Percentiles rank a stretch among this genome's conserved stretches.
phyloP scores from a whole-genome alignment of 2,329 filamentous ascomycete species.

The Septoria petroselini region DNA sequence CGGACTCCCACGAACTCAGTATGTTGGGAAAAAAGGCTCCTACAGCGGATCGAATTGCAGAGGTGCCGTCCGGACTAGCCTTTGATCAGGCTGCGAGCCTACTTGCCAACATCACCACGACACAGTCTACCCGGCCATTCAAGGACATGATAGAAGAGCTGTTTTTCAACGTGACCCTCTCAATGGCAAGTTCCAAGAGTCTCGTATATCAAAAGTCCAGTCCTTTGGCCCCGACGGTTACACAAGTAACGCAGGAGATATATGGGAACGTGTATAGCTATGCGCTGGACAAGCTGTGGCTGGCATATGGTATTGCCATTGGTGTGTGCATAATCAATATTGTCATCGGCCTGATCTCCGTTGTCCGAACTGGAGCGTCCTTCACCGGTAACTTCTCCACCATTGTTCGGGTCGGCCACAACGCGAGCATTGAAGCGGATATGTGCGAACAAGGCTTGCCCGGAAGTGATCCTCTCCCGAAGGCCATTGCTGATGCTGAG shows the following conservation, averaged over 20 bases:
- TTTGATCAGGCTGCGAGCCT: constrained; percentile 9
- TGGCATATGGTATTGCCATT: constrained; percentile 23
- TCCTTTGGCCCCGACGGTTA: constrained; percentile 10
- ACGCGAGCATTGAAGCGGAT: constrained; percentile 12
- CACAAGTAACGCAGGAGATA: constrained; percentile 8
- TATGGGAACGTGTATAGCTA: constrained; percentile 25
- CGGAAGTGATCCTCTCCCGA: constrained; percentile 17
- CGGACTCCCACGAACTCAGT: constrained; percentile 2
- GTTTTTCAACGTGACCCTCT: constrained; percentile 25
- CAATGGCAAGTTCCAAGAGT: constrained; percentile 19
- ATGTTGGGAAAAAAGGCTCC: background rate
- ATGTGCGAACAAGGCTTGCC: constrained; percentile 10
- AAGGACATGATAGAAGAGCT: constrained; percentile 14
- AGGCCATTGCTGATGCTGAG: constrained; percentile 12
- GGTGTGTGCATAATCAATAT: constrained; percentile 14
- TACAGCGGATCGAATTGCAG: background rate
- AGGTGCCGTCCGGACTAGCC: background rate
- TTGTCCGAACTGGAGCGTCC: constrained; percentile 16
- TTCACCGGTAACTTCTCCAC: constrained; percentile 28
- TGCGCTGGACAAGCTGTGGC: constrained; percentile 17
- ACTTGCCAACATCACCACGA: background rate
- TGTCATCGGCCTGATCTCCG: constrained; percentile 13
- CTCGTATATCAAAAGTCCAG: constrained; percentile 9
- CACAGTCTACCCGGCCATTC: background rate
- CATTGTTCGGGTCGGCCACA: constrained; percentile 14